A percentile compares a stretch with the other conserved stretches of the same genome.
These are phyloP conservation scores for Xylariaceae sp. DNA, from an alignment of 2,329 filamentous ascomycete genomes.

Conservation along the genomic window DNA sequence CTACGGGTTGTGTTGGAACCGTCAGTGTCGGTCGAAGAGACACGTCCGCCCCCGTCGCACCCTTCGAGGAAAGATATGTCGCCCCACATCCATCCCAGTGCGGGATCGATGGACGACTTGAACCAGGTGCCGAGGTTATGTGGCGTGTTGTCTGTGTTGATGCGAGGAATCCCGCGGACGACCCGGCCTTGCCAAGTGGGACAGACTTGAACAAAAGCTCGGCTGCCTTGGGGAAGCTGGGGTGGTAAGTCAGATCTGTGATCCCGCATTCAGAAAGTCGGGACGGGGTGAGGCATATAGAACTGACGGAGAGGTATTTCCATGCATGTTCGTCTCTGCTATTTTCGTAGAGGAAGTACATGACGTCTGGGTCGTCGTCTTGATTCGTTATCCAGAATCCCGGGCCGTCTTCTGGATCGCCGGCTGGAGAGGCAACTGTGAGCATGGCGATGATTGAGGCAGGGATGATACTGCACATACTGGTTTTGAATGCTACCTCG, in stretches of 20 bases:
- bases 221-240: slow-evolving; percentile 18
- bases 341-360: slow-evolving; percentile 28
- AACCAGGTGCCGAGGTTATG: slow-evolving; percentile 26
- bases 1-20: slow-evolving; percentile 13
- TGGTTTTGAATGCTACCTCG: slow-evolving; percentile 9
- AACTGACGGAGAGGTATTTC: slow-evolving; percentile 25
- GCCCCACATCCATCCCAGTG: slow-evolving; percentile 17
- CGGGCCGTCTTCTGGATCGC: slow-evolving; percentile 18
- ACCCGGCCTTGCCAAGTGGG: slow-evolving; percentile 24
- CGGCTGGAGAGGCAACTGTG: slow-evolving; percentile 3
- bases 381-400: slow-evolving; percentile 24
- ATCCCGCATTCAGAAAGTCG: background rate
- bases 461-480: slow-evolving; percentile 3
- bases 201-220: slow-evolving; percentile 26
- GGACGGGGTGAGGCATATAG: background rate
- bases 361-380: slow-evolving; percentile 16
- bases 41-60: slow-evolving; percentile 22
- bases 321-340: slow-evolving; percentile 23
- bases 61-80: slow-evolving; percentile 26
- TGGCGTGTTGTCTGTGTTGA: slow-evolving; percentile 20
- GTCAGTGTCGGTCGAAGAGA: slow-evolving; percentile 15
- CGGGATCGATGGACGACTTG: slow-evolving; percentile 12
- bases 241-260: background rate
- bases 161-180: slow-evolving; percentile 19
- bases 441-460: background rate